Base-by-base conservation (phyloP, 1,284 basidiomycete species). In the Puccinia triticina region DNA sequence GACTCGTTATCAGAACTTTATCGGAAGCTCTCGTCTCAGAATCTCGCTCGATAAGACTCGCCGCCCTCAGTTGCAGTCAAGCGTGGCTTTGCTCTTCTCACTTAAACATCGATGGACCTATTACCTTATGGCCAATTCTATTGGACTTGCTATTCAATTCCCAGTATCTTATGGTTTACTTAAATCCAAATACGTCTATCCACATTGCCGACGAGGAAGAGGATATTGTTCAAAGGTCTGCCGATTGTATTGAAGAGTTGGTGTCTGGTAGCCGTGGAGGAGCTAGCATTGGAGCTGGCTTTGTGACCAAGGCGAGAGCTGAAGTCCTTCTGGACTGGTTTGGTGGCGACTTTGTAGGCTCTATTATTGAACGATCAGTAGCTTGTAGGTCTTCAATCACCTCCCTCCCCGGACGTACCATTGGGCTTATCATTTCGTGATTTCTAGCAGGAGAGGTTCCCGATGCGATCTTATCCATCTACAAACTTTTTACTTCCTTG, bases 181-280 rank as follows among this genome's bases (percentile, higher is more conserved):
- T 77, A 14, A 77, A 66, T 66, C n/a, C 55, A 34, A 34, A 66
- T 43, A 43, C 29, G 32, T 29, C 71, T 83, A n/a, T 84, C 84
- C 5, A 77, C 77, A 59, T 77, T 83, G 37, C 78, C 82, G 4
- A 79, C 73, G 29, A 84, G 71, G 57, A 77, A 64, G 34, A 66
- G 34, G 71, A 85, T 84, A 0, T 84, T 80, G 48, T 71, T 12
- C 64, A 78, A 69, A 74, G 82, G 10, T 84, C 84, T 34, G 61
- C 84, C n/a, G 85, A 86, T 26, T 85, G 85, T 46, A 82, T 85
- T 53, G 59, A 84, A 53, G 85, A 85, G 75, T 83, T 83, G 2
- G 80, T 80, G 32, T 77, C 76, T 61, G 83, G 84, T 10, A 57
- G 83, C 66, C 43, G 76, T 57, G 48, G 83, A 29, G 71, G 83